Conservation (phyloP, 139 green algal genomes). For the Picochlorum costavermella region DNA sequence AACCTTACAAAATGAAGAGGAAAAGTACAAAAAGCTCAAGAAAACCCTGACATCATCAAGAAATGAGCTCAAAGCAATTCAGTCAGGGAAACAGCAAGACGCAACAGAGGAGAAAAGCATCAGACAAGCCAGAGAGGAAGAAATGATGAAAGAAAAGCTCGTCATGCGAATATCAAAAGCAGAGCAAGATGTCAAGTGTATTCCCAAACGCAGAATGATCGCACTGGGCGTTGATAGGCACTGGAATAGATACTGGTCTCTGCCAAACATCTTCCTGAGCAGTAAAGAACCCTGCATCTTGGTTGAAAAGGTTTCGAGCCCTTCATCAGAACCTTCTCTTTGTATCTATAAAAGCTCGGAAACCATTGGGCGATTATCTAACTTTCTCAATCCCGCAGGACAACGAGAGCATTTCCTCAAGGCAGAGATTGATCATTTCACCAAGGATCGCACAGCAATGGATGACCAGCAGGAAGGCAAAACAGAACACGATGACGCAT, state of each 20-base stretch:
- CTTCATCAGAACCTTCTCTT: too few relatives aligned
- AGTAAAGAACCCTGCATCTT: too few relatives aligned
- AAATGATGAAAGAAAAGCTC: slow-evolving; percentile 21
- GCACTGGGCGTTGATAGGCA: slow-evolving; percentile 48
- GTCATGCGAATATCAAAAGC: slow-evolving; percentile 33
- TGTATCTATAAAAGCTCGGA: too few relatives aligned
- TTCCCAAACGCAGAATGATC: slow-evolving; percentile 14
- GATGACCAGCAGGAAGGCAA: too few relatives aligned
- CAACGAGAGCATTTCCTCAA: slow-evolving; percentile 22
- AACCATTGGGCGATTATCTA: too few relatives aligned
- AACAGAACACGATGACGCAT: not conserved
- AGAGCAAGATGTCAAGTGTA: slow-evolving; percentile 23
- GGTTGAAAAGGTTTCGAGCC: too few relatives aligned
- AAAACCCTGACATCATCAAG: not conserved
- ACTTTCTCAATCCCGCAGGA: too few relatives aligned
- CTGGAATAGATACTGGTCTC: slow-evolving; percentile 52
- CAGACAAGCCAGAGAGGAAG: slow-evolving; percentile 13
- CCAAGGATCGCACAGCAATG: too few relatives aligned
- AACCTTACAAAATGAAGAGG: not conserved
- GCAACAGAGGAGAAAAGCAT: not conserved
- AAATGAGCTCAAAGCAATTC: not conserved
- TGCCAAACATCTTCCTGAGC: slow-evolving; percentile 10
- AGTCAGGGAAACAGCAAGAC: not conserved
- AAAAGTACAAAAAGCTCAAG: not conserved
- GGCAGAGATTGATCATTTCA: not conserved